Percentiles rank a stretch among this genome's conserved stretches.
These are phyloP conservation scores for Sporothrix phasma DNA, from an alignment of 2,329 filamentous ascomycete genomes.

Conservation along the genomic window DNA sequence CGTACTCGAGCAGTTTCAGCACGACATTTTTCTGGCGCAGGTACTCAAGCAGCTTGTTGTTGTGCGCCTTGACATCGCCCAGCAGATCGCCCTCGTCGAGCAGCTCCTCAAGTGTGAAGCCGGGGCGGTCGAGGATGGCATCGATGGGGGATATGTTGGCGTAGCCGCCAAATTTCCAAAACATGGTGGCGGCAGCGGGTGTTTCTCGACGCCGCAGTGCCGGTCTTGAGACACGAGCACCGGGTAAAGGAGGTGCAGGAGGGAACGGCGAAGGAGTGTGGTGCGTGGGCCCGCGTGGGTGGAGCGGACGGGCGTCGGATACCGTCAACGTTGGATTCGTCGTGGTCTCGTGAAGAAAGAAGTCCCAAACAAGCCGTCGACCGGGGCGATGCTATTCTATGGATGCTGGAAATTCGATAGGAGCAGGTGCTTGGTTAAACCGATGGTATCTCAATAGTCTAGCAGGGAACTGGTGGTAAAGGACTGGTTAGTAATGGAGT, in stretches of 20 bases:
- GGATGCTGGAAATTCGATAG: conserved; percentile 7
- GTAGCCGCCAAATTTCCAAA: conserved; percentile 99
- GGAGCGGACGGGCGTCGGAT: neutral
- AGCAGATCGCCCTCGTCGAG: conserved; percentile 94
- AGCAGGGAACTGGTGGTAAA: conserved; percentile 1
- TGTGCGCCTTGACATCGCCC: conserved; percentile 96
- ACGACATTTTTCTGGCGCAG: conserved; percentile 80
- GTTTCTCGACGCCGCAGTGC: conserved; percentile 7
- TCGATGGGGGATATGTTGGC: conserved; percentile 95
- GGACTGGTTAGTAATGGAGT: neutral
- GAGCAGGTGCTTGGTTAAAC: conserved; percentile 1
- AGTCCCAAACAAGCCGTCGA: neutral
- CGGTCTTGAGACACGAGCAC: conserved; percentile 6
- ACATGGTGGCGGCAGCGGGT: conserved; percentile 53
- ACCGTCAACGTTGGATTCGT: neutral
- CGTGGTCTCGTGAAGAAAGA: neutral
- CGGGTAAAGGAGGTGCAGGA: neutral
- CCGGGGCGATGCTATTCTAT: conserved; percentile 9
- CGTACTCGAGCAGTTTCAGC: conserved; percentile 79
- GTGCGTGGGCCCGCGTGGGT: neutral
- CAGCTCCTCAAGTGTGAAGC: conserved; percentile 90
- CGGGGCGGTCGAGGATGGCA: conserved; percentile 90
- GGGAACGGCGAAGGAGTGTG: neutral
- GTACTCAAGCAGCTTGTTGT: conserved; percentile 94
- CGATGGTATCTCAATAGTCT: conserved; percentile 15